phyloP scores from a whole-genome alignment of 176 grass and related monocot genomes.

The Hordeum marinum region DNA sequence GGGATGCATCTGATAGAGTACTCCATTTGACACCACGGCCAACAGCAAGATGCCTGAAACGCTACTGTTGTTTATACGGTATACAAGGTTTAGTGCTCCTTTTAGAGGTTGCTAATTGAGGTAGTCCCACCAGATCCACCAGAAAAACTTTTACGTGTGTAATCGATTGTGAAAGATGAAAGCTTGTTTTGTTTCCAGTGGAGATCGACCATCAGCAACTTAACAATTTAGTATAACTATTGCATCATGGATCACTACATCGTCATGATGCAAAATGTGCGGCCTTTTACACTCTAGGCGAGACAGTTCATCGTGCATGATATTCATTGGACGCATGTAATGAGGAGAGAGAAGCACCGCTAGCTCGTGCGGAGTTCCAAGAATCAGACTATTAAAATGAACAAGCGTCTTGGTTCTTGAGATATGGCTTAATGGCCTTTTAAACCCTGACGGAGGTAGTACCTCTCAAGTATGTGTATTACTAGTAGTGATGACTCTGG shows the following conservation, averaged over 20 bases:
- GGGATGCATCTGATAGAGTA: neutral
- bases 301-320: too few relatives aligned
- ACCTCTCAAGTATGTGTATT: too few relatives aligned
- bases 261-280: neutral
- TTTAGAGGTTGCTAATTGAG: neutral
- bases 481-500: neutral
- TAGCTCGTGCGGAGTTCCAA: too few relatives aligned
- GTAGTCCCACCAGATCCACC: slow-evolving; percentile 14
- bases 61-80: neutral
- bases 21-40: neutral
- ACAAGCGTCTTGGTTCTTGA: too few relatives aligned
- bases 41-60: neutral
- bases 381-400: too few relatives aligned
- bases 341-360: too few relatives aligned
- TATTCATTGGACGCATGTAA: too few relatives aligned
- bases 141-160: neutral
- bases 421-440: too few relatives aligned
- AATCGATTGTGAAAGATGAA: neutral
- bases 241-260: neutral
- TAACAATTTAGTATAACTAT: neutral
- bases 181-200: neutral
- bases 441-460: too few relatives aligned
- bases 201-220: neutral
- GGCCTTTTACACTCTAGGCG: too few relatives aligned
- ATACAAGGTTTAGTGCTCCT: neutral